Evolutionary conservation across 805 yeast species (phyloP).

Genomic region (Komagataella mondaviorum): DNA sequence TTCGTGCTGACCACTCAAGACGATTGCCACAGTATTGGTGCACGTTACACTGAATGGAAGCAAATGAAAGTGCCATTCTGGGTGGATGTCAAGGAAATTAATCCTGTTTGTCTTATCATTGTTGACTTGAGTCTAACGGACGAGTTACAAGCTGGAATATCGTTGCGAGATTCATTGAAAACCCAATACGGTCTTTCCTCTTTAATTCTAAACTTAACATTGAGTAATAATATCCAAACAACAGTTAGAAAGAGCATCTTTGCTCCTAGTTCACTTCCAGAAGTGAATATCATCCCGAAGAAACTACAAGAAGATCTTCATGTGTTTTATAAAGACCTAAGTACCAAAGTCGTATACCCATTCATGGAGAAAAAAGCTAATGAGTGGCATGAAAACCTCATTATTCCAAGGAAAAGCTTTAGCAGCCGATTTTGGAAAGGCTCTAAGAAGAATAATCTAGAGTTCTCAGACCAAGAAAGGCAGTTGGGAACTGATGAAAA

Average conservation of each 20-base stretch:
- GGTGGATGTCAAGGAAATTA: slow-evolving; percentile 49
- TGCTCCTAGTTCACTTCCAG: neutral
- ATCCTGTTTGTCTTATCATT: slow-evolving; percentile 37
- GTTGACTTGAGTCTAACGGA: slow-evolving; percentile 31
- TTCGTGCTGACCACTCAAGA: slow-evolving; percentile 50
- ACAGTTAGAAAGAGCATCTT: neutral
- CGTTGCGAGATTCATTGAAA: slow-evolving; percentile 17
- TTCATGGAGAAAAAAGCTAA: slow-evolving; percentile 77
- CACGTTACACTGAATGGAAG: slow-evolving; percentile 39
- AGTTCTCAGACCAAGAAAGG: neutral
- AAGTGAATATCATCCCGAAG: slow-evolving; percentile 6
- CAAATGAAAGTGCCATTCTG: slow-evolving; percentile 39
- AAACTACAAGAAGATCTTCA: slow-evolving; percentile 16
- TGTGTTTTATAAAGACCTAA: slow-evolving; percentile 29
- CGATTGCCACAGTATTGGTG: slow-evolving; percentile 40
- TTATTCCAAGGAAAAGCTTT: slow-evolving; percentile 64
- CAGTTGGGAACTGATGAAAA: slow-evolving; percentile 8
- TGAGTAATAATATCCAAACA: neutral
- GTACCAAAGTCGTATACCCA: slow-evolving; percentile 46
- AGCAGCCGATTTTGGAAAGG: slow-evolving; percentile 52
- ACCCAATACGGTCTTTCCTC: slow-evolving; percentile 9
- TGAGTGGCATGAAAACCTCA: slow-evolving; percentile 73
- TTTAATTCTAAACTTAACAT: slow-evolving; percentile 4
- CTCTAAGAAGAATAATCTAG: slow-evolving; percentile 1
- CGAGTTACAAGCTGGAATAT: slow-evolving; percentile 24